Conservation (phyloP, 2,329 filamentous ascomycete species). For the Zymoseptoria crescenta region DNA sequence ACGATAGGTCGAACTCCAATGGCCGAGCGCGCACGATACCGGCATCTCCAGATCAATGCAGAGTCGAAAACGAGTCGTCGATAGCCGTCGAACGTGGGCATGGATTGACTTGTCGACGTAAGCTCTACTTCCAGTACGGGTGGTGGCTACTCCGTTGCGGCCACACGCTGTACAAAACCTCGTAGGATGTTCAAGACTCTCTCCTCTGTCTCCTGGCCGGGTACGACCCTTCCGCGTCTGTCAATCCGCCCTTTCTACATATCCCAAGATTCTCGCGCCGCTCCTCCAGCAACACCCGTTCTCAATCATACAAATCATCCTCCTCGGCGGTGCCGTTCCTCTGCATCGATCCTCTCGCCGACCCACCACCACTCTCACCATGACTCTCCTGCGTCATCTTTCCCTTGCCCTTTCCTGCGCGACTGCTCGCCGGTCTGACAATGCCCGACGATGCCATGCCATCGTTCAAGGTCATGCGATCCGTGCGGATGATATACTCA, state of each 20-base stretch:
- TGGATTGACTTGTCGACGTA: neutral
- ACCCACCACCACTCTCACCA: slow-evolving; percentile 23
- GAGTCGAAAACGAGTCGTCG: no score
- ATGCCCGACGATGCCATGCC: slow-evolving; percentile 1
- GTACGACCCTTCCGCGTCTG: no score
- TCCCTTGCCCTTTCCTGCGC: slow-evolving; percentile 28
- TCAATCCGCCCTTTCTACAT: neutral
- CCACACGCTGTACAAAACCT: no score
- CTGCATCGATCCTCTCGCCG: slow-evolving; percentile 21
- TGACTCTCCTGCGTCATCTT: slow-evolving; percentile 31
- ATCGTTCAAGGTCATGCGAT: slow-evolving; percentile 26
- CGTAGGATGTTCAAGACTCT: neutral
- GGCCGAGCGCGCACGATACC: no score
- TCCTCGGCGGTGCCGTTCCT: slow-evolving; percentile 35
- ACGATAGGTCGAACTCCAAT: no score
- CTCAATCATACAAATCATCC: slow-evolving; percentile 38
- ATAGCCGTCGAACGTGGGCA: neutral
- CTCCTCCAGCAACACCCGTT: neutral
- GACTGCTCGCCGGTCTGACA: neutral
- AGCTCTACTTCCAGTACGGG: no score
- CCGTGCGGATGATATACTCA: slow-evolving; percentile 37
- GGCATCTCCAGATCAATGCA: no score
- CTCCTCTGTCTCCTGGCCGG: neutral
- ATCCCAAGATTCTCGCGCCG: neutral
- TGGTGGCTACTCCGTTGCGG: no score